Percentiles rank a stretch among this genome's conserved stretches.
phyloP scores from a whole-genome alignment of 441 rosid genomes.

The Manihot esculenta region DNA sequence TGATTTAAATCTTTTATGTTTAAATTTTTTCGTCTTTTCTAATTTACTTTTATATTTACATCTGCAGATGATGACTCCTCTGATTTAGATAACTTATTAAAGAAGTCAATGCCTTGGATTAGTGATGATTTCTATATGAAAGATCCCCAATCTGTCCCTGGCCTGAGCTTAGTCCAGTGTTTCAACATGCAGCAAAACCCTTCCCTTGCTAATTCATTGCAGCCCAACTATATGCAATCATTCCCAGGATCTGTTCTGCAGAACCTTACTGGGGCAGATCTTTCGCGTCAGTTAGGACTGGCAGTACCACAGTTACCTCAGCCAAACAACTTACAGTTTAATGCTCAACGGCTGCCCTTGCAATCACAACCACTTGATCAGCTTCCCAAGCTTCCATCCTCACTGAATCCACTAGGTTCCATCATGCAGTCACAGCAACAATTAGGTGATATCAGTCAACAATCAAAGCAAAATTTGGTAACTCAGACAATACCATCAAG shows the following conservation, averaged over 20 bases:
- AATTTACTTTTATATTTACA: conserved; percentile 12
- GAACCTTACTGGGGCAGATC: conserved; percentile 46
- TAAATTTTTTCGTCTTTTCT: conserved; percentile 10
- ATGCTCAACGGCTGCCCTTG: conserved; percentile 49
- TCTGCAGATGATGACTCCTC: conserved; percentile 55
- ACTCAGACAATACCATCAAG: conserved; percentile 37
- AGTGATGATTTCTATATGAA: conserved; percentile 57
- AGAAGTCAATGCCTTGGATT: conserved; percentile 68
- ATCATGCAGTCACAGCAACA: conserved; percentile 44
- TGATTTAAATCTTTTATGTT: conserved; percentile 4
- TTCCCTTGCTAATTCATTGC: conserved; percentile 48
- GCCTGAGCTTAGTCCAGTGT: conserved; percentile 64
- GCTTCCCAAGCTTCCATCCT: conserved; percentile 42
- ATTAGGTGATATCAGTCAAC: conserved; percentile 46
- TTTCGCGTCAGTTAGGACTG: conserved; percentile 56
- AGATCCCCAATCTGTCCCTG: conserved; percentile 52
- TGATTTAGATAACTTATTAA: conserved; percentile 53
- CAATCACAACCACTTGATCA: conserved; percentile 52
- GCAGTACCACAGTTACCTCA: conserved; percentile 49
- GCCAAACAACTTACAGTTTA: conserved; percentile 49
- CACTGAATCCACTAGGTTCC: conserved; percentile 37
- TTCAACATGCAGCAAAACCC: conserved; percentile 75
- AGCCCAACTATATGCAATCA: conserved; percentile 49
- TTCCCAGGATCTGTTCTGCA: conserved; percentile 49
- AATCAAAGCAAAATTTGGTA: conserved; percentile 47